A percentile compares a stretch with the other conserved stretches of the same genome.
Evolutionary conservation across 257 asterid species (phyloP).

Genomic region (Solanum sejunctum): DNA sequence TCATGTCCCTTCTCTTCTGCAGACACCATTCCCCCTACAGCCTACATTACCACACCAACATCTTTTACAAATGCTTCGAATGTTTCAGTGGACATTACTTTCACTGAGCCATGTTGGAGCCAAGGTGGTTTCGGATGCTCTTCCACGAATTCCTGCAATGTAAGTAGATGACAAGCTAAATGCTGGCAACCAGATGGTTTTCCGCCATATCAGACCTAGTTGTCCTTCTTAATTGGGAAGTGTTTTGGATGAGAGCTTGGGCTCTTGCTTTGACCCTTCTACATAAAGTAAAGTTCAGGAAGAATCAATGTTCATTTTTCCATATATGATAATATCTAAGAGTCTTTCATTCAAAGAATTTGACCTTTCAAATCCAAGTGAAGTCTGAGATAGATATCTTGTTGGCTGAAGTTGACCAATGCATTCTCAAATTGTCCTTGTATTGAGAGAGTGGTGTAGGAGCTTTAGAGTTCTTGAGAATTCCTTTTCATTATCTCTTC

Average conservation of each 20-base stretch:
- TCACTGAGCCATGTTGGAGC: slow-evolving; percentile 62
- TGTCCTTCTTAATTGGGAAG: not conserved
- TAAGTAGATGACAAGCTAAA: slow-evolving; percentile 45
- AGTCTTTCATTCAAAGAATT: not conserved
- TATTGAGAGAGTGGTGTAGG: not conserved
- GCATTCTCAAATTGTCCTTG: not conserved
- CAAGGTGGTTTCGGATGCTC: slow-evolving; percentile 68
- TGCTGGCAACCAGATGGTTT: not conserved
- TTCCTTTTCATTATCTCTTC: not conserved
- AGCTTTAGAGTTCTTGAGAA: not conserved
- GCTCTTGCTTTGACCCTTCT: not conserved
- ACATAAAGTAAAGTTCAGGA: not conserved
- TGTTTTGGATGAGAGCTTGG: not conserved
- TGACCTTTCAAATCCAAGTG: not conserved
- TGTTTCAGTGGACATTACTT: slow-evolving; percentile 50
- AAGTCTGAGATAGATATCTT: not conserved
- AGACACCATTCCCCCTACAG: slow-evolving; percentile 81
- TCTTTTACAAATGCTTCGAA: slow-evolving; percentile 62
- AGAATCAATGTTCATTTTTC: not conserved
- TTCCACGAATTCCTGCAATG: slow-evolving; percentile 66
- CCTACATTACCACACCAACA: slow-evolving; percentile 32
- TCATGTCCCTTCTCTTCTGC: slow-evolving; percentile 13
- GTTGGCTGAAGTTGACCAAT: not conserved
- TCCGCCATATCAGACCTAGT: not conserved
- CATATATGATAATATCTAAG: not conserved